Evolutionary conservation across 345 rosid species (phyloP).

Genomic region (Eucalyptus dawsonii): DNA sequence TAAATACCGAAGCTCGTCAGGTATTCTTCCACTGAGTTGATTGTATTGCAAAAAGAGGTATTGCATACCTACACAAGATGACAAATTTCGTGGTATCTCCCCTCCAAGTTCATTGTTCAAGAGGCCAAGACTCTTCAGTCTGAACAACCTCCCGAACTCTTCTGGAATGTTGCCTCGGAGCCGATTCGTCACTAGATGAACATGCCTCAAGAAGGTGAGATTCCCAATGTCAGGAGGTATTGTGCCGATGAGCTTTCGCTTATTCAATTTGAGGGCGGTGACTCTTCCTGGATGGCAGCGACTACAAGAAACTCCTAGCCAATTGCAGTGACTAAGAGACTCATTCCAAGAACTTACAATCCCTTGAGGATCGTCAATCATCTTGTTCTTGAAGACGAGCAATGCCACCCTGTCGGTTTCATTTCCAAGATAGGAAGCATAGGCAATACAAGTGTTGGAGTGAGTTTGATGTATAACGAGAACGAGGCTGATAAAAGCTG

Average conservation of each 20-base stretch:
- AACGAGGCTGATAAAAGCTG: background rate
- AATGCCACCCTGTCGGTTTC: background rate
- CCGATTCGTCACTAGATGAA: background rate
- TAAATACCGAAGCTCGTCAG: background rate
- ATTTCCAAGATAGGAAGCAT: background rate
- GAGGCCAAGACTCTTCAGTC: background rate
- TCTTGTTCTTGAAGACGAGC: background rate
- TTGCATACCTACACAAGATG: background rate
- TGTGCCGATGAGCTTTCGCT: background rate
- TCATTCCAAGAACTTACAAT: background rate
- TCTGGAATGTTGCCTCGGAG: background rate
- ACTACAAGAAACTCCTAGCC: background rate
- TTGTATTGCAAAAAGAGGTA: background rate
- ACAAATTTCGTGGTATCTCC: background rate
- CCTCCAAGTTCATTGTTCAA: background rate
- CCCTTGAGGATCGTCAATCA: background rate
- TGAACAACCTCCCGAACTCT: background rate
- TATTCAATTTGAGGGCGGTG: background rate
- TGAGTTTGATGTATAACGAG: background rate
- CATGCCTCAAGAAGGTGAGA: background rate
- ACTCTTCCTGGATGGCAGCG: accelerated
- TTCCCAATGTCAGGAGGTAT: background rate
- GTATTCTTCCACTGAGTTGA: background rate
- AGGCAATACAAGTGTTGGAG: background rate
- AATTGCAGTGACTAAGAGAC: background rate